phyloP scores from a whole-genome alignment of 495 filamentous ascomycete genomes.

The Baudoinia panamericana region DNA sequence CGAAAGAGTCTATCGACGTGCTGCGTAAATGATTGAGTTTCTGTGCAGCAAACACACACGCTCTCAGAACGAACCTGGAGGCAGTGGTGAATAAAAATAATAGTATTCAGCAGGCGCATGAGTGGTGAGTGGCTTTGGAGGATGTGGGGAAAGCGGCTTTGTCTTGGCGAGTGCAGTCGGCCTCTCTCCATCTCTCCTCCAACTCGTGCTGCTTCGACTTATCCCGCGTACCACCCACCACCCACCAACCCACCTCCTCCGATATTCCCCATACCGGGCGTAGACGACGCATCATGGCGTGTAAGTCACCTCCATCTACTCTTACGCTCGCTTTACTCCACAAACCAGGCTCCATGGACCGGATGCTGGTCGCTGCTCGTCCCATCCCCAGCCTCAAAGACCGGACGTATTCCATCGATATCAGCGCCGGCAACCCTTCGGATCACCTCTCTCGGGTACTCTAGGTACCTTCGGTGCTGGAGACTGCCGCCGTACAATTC shows the following conservation, averaged over 20 bases:
- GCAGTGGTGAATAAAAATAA: too few species aligned
- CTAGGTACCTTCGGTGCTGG: neutral
- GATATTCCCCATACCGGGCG: conserved; percentile 15
- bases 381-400: conserved; percentile 11
- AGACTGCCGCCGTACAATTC: conserved; percentile 1
- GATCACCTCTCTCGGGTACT: neutral
- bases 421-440: neutral
- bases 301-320: conserved; percentile 22
- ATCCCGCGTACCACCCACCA: conserved; percentile 7
- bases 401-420: conserved; percentile 11
- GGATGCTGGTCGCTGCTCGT: neutral
- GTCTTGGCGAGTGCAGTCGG: too few species aligned
- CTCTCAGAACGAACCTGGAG: too few species aligned
- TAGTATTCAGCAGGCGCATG: too few species aligned
- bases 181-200: neutral
- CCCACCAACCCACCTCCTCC: neutral
- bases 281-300: conserved; percentile 26
- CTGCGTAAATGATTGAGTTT: too few species aligned
- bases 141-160: too few species aligned
- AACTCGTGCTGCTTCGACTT: neutral
- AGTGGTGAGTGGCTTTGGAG: too few species aligned
- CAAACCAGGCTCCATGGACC: neutral
- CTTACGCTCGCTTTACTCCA: neutral
- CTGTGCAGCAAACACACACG: too few species aligned
- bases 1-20: too few species aligned